These are phyloP conservation scores for Ganoderma resinaceum DNA, from an alignment of 1,284 basidiomycete species.

Conservation along the genomic window DNA sequence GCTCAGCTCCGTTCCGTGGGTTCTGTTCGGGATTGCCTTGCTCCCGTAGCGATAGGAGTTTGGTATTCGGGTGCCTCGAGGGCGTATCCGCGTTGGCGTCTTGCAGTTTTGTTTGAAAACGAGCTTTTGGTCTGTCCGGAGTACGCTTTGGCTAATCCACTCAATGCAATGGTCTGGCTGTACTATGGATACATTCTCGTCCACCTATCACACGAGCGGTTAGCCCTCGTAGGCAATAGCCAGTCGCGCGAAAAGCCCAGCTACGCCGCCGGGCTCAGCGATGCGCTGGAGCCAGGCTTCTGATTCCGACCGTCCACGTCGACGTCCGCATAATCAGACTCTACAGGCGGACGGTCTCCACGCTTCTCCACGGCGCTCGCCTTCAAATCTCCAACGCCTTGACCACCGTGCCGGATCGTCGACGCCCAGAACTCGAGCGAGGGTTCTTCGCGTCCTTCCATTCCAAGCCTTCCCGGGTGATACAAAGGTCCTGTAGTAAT, in stretches of 20 bases:
- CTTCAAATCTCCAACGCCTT: not conserved
- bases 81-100: not conserved
- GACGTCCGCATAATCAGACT: not conserved
- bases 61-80: not conserved
- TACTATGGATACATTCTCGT: not conserved
- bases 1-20: not conserved
- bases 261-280: not conserved
- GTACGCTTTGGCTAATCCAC: not conserved
- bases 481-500: not conserved
- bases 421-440: constrained; percentile 14
- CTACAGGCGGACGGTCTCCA: not conserved
- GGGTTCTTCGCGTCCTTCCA: not conserved
- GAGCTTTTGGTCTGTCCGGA: not conserved
- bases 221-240: not conserved
- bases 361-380: not conserved
- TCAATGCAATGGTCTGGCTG: not conserved
- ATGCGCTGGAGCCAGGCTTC: not conserved
- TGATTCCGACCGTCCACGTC: not conserved
- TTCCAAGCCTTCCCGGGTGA: not conserved
- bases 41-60: not conserved
- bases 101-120: not conserved
- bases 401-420: constrained; percentile 17
- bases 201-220: not conserved
- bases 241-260: not conserved
- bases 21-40: not conserved